Percentiles rank a stretch among this genome's conserved stretches.
phyloP scores from a whole-genome alignment of 371 early-diverging fungal species.

The Synchytrium microbalum region DNA sequence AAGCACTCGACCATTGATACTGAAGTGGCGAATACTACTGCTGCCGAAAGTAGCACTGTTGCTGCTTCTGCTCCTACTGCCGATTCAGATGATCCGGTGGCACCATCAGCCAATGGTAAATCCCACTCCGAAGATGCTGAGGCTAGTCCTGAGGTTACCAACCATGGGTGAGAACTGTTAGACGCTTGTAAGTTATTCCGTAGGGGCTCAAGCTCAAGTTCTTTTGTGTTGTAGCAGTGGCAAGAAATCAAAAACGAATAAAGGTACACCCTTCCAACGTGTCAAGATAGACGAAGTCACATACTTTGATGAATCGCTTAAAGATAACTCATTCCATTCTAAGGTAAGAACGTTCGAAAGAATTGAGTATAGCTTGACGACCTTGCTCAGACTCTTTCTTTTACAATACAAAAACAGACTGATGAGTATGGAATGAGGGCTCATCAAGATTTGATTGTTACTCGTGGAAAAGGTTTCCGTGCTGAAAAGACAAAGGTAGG shows the following conservation, averaged over 20 bases:
- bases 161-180: no score
- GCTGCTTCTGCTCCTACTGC: no score
- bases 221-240: no score
- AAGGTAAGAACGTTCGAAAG: constrained; percentile 33
- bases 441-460: constrained; percentile 80
- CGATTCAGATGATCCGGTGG: no score
- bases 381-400: no score
- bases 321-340: constrained; percentile 70
- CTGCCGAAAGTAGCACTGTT: no score
- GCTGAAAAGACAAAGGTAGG: constrained; percentile 93
- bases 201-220: no score
- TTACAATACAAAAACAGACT: background rate
- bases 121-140: no score
- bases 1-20: background rate
- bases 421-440: constrained; percentile 81
- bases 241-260: background rate
- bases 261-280: constrained; percentile 54
- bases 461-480: constrained; percentile 88
- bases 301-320: constrained; percentile 67
- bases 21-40: background rate
- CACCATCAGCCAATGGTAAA: background rate
- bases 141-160: no score
- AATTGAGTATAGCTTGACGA: constrained; percentile 6
- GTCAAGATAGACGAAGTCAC: constrained; percentile 73
- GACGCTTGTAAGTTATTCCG: no score